Evolutionary conservation across 2,329 filamentous ascomycete species (phyloP).

Genomic region (Xylaria sp.): DNA sequence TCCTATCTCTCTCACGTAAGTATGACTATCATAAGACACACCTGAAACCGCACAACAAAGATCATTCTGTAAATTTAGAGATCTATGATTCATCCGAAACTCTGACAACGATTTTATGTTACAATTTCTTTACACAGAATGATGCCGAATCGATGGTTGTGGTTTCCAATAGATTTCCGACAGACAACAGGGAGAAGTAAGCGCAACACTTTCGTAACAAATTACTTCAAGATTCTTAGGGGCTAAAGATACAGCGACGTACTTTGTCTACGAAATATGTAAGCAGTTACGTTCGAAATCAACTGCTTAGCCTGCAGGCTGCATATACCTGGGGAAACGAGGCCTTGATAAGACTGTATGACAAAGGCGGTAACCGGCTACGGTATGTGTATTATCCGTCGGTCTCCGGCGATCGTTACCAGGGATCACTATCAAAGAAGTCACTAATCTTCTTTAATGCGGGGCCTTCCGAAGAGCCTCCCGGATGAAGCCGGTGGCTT

Average conservation of each 20-base stretch:
- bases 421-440: conserved; percentile 9
- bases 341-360: not conserved
- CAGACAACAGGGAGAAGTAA: not conserved
- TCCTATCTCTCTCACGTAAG: no score
- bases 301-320: not conserved
- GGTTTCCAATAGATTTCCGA: not conserved
- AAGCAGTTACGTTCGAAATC: not conserved
- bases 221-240: no score
- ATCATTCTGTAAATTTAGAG: no score
- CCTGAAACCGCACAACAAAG: no score
- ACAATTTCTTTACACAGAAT: no score
- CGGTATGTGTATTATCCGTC: not conserved
- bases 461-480: conserved; percentile 19
- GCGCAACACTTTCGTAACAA: no score
- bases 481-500: conserved; percentile 27
- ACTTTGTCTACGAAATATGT: not conserved
- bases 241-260: not conserved
- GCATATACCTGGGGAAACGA: not conserved
- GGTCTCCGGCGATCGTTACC: not conserved
- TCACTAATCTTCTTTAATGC: not conserved
- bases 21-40: no score
- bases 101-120: no score
- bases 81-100: no score
- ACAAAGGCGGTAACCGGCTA: not conserved
- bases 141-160: not conserved